Evolutionary conservation across 2,329 filamentous ascomycete species (phyloP), one percentile per base, ranked within the genome.

Genomic region (Sporothrix euskadiensis): DNA sequence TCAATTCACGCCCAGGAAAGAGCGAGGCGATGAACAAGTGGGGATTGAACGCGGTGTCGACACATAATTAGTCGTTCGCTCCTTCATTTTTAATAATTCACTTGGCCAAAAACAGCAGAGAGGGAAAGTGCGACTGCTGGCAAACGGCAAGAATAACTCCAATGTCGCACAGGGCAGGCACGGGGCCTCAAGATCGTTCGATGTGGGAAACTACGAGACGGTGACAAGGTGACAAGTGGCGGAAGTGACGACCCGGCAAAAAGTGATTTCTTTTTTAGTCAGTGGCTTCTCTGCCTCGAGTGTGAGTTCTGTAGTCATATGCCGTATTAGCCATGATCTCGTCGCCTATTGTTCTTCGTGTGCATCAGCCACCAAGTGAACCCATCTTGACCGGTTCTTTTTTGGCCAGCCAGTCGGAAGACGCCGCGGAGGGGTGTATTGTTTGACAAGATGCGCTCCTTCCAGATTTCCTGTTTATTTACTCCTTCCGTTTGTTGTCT

Each of bases 361-460:
- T 14, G 10, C 14, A 3, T 19, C 52, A 12, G 30, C 8, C 39
- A 26, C n/a, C 26, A 54, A 22, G 16, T 14, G 30, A 9, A 44
- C 19, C 39, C 5, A 44, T 44, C 59, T 65, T 41, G 59, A 44
- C 35, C 59, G 35, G 59, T 65, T 63, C 59, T n/a, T 44, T 44
- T 52, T 57, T 32, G 41, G 12, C 30, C 56, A 19, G 26, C 69
- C 69, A 71, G 69, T 71, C 69, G 41, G 56, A 63, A 35, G 56
- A 3, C 41, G n/a, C 69, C 56, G 69, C 69, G 69, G 35, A 14
- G 4, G n/a, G 35, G 9, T 41, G 52, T 32, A 35, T 39, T 63
- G 59, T 63, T 41, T 19, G 69, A 49, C 66, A 30, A 69, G 10
- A 49, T 35, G n/a, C 35, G 32, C 16, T 41, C 9, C 22, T 61